Percentiles rank a stretch among this genome's conserved stretches.
Evolutionary conservation across 495 filamentous ascomycete genomes (phyloP).

Genomic region (Penicillium subrubescens): DNA sequence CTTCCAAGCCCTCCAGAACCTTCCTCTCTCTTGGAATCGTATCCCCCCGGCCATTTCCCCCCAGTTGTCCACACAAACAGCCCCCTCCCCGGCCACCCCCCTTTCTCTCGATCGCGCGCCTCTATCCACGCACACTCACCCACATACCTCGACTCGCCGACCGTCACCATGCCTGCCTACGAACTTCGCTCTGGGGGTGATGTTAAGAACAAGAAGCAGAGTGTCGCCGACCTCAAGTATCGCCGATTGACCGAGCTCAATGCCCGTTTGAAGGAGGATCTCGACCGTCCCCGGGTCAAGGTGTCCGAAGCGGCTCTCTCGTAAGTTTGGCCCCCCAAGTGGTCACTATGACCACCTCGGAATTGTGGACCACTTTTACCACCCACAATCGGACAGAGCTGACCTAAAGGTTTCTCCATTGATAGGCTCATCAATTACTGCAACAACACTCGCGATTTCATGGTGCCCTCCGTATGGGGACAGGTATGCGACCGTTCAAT

Average conservation of each 20-base stretch:
- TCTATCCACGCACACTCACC: neutral
- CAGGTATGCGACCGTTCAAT: constrained; percentile 58
- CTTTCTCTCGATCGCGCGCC: constrained; percentile 18
- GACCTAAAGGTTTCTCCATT: constrained; percentile 8
- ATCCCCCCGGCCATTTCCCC: constrained; percentile 2
- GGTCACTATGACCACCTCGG: neutral
- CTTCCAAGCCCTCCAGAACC: neutral
- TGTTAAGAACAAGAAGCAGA: constrained; percentile 97
- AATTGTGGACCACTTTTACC: neutral
- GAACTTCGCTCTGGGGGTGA: constrained; percentile 60
- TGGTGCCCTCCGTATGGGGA: constrained; percentile 98
- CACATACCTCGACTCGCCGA: constrained; percentile 12
- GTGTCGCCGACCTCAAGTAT: constrained; percentile 97
- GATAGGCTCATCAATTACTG: constrained; percentile 92
- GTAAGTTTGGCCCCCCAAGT: constrained; percentile 53
- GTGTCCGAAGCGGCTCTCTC: constrained; percentile 92
- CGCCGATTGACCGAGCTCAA: constrained; percentile 96
- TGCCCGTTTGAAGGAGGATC: constrained; percentile 87
- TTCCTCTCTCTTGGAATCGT: neutral
- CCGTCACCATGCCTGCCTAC: constrained; percentile 51
- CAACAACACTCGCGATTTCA: constrained; percentile 95
- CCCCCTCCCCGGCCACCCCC: constrained; percentile 5
- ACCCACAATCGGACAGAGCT: neutral
- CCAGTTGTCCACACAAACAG: neutral
- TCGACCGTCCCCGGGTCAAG: constrained; percentile 91